phyloP scores from a whole-genome alignment of 78 protist genomes.

The Dictyostelium brefeldianum region DNA sequence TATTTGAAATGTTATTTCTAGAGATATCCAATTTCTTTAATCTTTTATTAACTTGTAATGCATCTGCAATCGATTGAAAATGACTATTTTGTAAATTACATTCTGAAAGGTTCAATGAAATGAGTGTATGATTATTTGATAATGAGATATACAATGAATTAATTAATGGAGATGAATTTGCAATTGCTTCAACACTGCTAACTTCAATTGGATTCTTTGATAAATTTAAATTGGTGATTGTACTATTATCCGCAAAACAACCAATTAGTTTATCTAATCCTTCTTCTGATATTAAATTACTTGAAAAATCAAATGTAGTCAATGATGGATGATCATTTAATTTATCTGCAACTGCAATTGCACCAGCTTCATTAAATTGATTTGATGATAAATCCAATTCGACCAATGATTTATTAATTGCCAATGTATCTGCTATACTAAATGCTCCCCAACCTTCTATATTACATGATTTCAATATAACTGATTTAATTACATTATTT shows the following conservation, averaged over 20 bases:
- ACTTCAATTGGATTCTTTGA: constrained; percentile 26
- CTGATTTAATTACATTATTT: neutral
- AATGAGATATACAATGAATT: neutral
- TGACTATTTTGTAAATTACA: constrained; percentile 1
- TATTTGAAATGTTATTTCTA: neutral
- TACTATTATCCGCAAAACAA: neutral
- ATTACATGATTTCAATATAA: constrained; percentile 24
- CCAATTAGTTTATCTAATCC: neutral
- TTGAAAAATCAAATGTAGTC: constrained; percentile 8
- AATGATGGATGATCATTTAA: constrained; percentile 4
- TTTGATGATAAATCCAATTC: constrained; percentile 20
- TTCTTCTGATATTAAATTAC: constrained; percentile 12
- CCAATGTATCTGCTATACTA: constrained; percentile 21
- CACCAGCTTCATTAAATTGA: constrained; percentile 17
- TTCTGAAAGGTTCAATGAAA: neutral
- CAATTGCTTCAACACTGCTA: neutral
- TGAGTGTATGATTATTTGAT: neutral
- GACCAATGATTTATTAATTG: constrained; percentile 7
- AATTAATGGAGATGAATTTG: neutral
- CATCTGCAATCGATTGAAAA: neutral
- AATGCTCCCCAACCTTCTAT: constrained; percentile 71
- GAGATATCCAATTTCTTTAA: constrained; percentile 18
- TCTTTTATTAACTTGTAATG: neutral
- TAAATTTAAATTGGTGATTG: constrained; percentile 13
- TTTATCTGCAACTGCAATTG: neutral